phyloP scores from a whole-genome alignment of 2,329 filamentous ascomycete species.

The Colletotrichum cuscutae region DNA sequence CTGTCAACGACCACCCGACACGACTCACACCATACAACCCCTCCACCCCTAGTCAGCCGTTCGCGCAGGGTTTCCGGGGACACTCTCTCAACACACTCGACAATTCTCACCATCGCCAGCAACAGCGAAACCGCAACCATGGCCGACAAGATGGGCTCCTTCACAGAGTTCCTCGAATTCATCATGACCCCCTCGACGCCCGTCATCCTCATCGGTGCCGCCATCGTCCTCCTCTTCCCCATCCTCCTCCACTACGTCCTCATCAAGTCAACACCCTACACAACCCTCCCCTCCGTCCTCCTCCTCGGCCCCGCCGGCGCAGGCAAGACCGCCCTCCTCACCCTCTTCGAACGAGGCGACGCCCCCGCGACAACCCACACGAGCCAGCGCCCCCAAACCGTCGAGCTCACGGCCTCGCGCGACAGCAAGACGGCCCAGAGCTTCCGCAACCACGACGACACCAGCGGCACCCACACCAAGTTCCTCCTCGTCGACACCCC shows the following conservation, averaged over 20 bases:
- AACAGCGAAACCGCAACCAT: background rate
- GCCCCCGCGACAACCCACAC: constrained; percentile 62
- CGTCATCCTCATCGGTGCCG: constrained; percentile 73
- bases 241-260: constrained; percentile 81
- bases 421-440: constrained; percentile 54
- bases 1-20: constrained; percentile 31
- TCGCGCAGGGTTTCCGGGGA: constrained; percentile 18
- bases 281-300: constrained; percentile 79
- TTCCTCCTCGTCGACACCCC: constrained; percentile 89
- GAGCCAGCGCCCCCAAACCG: constrained; percentile 58
- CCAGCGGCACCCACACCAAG: constrained; percentile 66
- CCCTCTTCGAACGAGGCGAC: constrained; percentile 71
- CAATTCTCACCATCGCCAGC: background rate
- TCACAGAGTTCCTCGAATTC: constrained; percentile 57
- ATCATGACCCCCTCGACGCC: constrained; percentile 69
- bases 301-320: constrained; percentile 83
- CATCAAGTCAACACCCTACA: constrained; percentile 73
- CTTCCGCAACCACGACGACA: constrained; percentile 53
- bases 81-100: background rate
- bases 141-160: constrained; percentile 48
- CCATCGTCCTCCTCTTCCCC: constrained; percentile 79
- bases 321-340: constrained; percentile 91
- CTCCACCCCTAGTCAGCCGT: constrained; percentile 10
- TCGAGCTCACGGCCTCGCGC: constrained; percentile 66
- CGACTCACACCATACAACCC: constrained; percentile 16